Evolutionary conservation across 164 flowering plant genomes (phyloP).

Genomic region (Kingdonia uniflora): DNA sequence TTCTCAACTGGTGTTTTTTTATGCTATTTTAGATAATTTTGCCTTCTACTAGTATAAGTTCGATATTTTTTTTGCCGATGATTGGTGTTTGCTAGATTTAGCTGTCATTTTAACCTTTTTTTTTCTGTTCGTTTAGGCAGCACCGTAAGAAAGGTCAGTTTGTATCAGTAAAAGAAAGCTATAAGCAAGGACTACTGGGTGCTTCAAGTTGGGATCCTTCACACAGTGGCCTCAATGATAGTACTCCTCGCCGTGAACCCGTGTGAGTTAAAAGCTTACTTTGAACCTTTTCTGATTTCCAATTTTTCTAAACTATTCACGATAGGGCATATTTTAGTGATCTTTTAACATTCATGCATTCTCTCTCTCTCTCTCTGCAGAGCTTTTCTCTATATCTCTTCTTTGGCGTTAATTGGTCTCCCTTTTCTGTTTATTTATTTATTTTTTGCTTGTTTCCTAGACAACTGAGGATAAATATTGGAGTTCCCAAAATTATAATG

Average conservation of each 20-base stretch:
- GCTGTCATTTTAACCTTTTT: neutral
- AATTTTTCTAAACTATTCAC: neutral
- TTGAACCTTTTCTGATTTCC: neutral
- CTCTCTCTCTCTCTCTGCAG: no score
- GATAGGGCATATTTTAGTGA: neutral
- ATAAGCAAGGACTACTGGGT: slow-evolving; percentile 9
- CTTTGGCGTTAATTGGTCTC: no score
- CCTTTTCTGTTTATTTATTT: no score
- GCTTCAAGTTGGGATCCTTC: slow-evolving; percentile 22
- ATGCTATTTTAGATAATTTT: no score
- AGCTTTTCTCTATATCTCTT: no score
- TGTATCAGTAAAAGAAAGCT: slow-evolving; percentile 23
- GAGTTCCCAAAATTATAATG: no score
- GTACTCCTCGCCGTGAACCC: slow-evolving; percentile 20
- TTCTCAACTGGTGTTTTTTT: no score
- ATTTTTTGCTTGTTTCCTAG: no score
- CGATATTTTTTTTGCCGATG: neutral
- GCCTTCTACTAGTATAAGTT: no score
- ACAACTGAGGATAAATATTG: no score
- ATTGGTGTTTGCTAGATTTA: neutral
- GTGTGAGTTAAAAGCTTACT: slow-evolving; percentile 21
- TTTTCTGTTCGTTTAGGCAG: slow-evolving; percentile 21
- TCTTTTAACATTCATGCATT: neutral
- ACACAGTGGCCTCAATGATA: slow-evolving; percentile 10
- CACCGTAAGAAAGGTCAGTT: slow-evolving; percentile 42